Conservation (phyloP, 2,329 filamentous ascomycete genomes). For the Coleophoma cylindrospora region DNA sequence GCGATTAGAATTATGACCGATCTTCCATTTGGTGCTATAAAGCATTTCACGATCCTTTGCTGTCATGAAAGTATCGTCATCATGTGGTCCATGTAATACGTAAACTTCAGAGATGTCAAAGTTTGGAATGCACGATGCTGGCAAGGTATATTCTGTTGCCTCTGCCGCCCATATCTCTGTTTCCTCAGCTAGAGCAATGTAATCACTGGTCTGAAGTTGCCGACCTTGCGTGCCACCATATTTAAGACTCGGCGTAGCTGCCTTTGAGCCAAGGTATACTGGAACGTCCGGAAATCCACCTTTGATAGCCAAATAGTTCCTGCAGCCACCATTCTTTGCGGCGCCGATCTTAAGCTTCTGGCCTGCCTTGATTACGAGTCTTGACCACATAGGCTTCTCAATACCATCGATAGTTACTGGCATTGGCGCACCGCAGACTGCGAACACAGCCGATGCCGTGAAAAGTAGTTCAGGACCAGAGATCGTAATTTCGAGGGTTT, state of each 20-base stretch:
- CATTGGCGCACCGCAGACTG: constrained; percentile 51
- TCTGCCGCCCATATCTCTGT: constrained; percentile 3
- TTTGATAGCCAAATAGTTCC: constrained; percentile 52
- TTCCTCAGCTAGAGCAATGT: constrained; percentile 5
- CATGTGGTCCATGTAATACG: constrained; percentile 27
- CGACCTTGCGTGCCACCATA: constrained; percentile 40
- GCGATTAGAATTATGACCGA: constrained; percentile 56
- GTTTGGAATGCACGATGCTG: constrained; percentile 7
- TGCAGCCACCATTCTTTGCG: constrained; percentile 44
- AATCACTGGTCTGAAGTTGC: constrained; percentile 12
- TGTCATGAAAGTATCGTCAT: constrained; percentile 25
- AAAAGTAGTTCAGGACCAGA: constrained; percentile 55
- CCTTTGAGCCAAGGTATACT: constrained; percentile 38
- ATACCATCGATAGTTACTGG: constrained; percentile 44
- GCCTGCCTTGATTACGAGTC: constrained; percentile 42
- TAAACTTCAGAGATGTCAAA: constrained; percentile 18
- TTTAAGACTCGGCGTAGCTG: constrained; percentile 36
- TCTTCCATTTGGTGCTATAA: constrained; percentile 51
- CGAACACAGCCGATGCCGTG: constrained; percentile 45
- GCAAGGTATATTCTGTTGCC: constrained; percentile 3
- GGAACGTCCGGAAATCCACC: constrained; percentile 45
- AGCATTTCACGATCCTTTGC: constrained; percentile 49
- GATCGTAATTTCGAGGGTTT: constrained; percentile 55
- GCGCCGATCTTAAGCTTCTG: constrained; percentile 51
- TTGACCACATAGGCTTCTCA: constrained; percentile 48